A percentile compares a stretch with the other conserved stretches of the same genome.
Evolutionary conservation across 805 yeast species (phyloP).

Genomic region (Schwanniomyces polymorphus): DNA sequence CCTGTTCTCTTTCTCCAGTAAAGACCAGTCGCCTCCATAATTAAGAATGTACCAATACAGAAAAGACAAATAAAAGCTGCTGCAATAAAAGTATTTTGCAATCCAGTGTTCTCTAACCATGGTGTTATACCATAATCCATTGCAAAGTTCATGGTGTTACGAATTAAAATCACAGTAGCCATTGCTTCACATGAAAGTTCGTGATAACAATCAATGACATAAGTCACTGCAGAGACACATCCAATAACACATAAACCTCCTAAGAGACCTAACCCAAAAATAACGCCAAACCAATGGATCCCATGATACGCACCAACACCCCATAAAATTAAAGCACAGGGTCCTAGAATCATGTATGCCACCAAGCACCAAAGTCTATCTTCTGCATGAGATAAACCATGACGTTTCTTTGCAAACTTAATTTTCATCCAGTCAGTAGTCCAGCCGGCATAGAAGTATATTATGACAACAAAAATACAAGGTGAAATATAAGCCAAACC

Average conservation of each 20-base stretch:
- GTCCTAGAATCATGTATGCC: conserved; percentile 49
- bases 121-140: conserved; percentile 61
- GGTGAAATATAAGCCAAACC: conserved; percentile 9
- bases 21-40: conserved; percentile 35
- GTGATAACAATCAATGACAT: conserved; percentile 30
- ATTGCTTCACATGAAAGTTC: conserved; percentile 28
- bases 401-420: conserved; percentile 3
- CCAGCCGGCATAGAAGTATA: conserved; percentile 28
- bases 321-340: conserved; percentile 57
- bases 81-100: conserved; percentile 55
- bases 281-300: conserved; percentile 52
- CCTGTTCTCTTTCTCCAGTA: conserved; percentile 36
- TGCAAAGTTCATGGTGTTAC: conserved; percentile 61
- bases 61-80: conserved; percentile 54
- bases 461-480: conserved; percentile 25
- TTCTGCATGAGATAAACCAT: conserved; percentile 49
- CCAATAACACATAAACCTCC: conserved; percentile 59
- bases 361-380: conserved; percentile 54
- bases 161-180: conserved; percentile 53
- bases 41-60: conserved; percentile 45
- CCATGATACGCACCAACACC: conserved; percentile 62
- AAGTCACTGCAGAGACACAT: conserved; percentile 46
- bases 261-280: conserved; percentile 53
- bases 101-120: conserved; percentile 54
- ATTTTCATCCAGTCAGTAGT: conserved; percentile 5